Conservation (phyloP, 768 basidiomycete genomes). For the Tephrocybe sp. region DNA sequence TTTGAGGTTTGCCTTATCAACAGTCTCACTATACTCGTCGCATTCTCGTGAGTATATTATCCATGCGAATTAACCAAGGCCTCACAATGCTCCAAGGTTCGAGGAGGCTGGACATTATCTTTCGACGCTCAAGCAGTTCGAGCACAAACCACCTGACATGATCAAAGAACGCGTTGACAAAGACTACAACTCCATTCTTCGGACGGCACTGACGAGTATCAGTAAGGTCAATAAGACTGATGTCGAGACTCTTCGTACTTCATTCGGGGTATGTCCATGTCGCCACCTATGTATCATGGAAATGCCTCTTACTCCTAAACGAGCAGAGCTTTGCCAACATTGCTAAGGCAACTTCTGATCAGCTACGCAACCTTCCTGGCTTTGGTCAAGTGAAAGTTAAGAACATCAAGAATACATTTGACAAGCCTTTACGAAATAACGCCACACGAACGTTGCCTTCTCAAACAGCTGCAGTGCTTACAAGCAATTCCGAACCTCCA, state of each 20-base stretch:
- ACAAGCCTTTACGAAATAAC: constrained; percentile 79
- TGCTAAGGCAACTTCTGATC: constrained; percentile 67
- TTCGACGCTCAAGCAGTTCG: constrained; percentile 88
- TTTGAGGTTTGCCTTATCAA: constrained; percentile 82
- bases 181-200: constrained; percentile 79
- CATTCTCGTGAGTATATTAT: constrained; percentile 71
- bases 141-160: constrained; percentile 88
- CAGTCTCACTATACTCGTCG: constrained; percentile 87
- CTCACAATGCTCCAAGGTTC: constrained; percentile 41
- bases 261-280: constrained; percentile 80
- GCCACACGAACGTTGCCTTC: constrained; percentile 47
- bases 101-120: constrained; percentile 95
- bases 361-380: constrained; percentile 83
- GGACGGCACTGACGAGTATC: constrained; percentile 82
- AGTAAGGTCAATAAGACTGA: constrained; percentile 98
- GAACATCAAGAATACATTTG: constrained; percentile 88
- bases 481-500: not conserved
- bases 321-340: constrained; percentile 84
- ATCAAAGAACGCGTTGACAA: constrained; percentile 96
- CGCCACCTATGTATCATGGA: not conserved
- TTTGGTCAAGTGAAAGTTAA: constrained; percentile 94
- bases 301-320: not conserved
- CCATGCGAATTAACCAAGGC: not conserved
- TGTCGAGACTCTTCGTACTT: constrained; percentile 85
- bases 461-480: constrained; percentile 23